Base-by-base conservation (phyloP, 441 rosid species). In the Lepidium campestre region DNA sequence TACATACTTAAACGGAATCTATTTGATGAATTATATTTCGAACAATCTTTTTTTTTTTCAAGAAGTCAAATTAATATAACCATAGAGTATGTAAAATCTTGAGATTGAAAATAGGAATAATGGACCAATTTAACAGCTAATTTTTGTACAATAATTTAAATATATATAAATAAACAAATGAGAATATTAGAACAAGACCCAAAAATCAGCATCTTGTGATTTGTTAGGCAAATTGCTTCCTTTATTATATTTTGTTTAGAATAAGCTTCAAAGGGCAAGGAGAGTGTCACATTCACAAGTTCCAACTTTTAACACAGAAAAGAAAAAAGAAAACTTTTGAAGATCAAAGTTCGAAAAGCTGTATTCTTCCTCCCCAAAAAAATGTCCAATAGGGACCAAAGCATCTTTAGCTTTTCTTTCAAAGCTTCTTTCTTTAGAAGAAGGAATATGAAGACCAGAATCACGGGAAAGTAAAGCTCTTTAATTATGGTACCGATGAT, bases 301-400 rank as follows among this genome's bases (percentile, higher is more conserved):
- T 41, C 60, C 47, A 71, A 64, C 70, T 47, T 71, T 63, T 57
- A 23, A n/a, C 9, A 60, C 40, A 32, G 6, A 42, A 45, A 53
- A 8, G 5, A 29, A 56, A 34, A 32, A 20, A 18, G 0, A 23
- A 48, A 48, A 35, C 57, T 59, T 65, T 59, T 36, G 50, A 73
- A 59, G 63, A 66, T 59, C 57, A 66, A 73, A 72, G 22, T 45
- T 8, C 7, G 54, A 42, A 73, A 53, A 53, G 73, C n/a, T 67
- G 58, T 73, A 67, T 66, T 75, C 75, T 75, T 58, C 67, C 32
- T 48, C 67, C 50, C 35, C 23, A 6, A 35, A 65, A 64, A 59
- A 15, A 6, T 50, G 62, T 72, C 71, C 49, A 60, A 44, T 40
- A 67, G 50, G 77, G 77, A 73, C 77, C 77, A 73, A 72, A 67